These are phyloP conservation scores for Sugiyamaella novakii DNA, from an alignment of 1,139 yeast species.

Conservation along the genomic window DNA sequence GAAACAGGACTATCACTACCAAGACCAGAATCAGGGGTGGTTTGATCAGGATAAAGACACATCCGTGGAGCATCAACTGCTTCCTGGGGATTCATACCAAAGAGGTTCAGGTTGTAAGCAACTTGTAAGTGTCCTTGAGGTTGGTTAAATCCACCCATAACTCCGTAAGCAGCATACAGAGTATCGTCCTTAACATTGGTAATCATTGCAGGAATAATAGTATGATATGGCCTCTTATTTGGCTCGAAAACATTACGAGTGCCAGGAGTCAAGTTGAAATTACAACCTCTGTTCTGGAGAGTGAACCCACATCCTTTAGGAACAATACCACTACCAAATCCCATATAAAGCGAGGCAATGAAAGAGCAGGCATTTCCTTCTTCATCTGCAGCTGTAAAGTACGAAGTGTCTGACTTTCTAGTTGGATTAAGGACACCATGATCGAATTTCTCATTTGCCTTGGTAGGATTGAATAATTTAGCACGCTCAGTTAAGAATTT, in stretches of 20 bases:
- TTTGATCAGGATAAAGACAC: conserved; percentile 57
- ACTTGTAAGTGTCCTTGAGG: conserved; percentile 87
- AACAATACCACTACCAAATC: conserved; percentile 73
- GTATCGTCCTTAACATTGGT: conserved; percentile 48
- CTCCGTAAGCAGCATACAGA: conserved; percentile 72
- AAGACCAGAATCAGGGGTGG: conserved; percentile 53
- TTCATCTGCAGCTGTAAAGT: conserved; percentile 66
- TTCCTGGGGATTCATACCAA: conserved; percentile 70
- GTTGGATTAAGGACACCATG: conserved; percentile 65
- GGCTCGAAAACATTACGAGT: conserved; percentile 66
- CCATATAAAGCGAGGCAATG: conserved; percentile 71
- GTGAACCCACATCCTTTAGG: conserved; percentile 71
- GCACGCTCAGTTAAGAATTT: conserved; percentile 57
- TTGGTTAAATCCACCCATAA: conserved; percentile 89
- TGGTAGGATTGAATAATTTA: conserved; percentile 47
- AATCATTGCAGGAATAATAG: conserved; percentile 82
- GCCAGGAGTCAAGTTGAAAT: conserved; percentile 63
- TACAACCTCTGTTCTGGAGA: conserved; percentile 75
- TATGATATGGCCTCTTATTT: conserved; percentile 76
- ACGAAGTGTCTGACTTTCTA: conserved; percentile 74
- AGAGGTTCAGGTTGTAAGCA: conserved; percentile 62
- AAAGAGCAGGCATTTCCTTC: conserved; percentile 84
- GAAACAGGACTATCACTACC: conserved; percentile 73
- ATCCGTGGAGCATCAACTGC: conserved; percentile 78
- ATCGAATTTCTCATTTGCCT: conserved; percentile 49